Evolutionary conservation across 441 rosid species (phyloP), one percentile per base, ranked within the genome.

Genomic region (Adansonia gregorii): DNA sequence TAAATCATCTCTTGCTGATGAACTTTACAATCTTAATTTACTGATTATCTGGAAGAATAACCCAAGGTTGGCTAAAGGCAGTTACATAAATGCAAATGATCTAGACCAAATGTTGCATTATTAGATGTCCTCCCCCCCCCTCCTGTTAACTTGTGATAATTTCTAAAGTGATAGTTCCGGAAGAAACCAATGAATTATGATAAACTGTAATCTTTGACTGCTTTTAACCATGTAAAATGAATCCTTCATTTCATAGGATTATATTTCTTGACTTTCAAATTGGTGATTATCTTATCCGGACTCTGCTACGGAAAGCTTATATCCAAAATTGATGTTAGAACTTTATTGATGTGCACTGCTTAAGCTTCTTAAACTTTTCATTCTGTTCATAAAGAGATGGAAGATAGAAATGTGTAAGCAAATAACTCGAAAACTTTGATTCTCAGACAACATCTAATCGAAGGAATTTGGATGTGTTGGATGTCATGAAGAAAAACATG

Each of bases 301-400:
- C 19, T 56, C 58, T 24, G 14, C 67, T 49, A 24, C 46, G 65
- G 14, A 54, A 9, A 41, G 59, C 6, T 54, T 3, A 31, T 65
- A 8, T 65, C 41, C n/a, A 52, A 43, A 31, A 52, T 65, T 31
- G 46, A 55, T 19, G 19, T 78, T 73, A 52, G 51, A 27, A 39
- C 67, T 63, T 63, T 6, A 63, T 63, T 31, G 10, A 63, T 31
- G 45, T 63, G 7, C 43, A 61, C 43, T 61, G 17, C 67, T 27
- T 61, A 11, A 61, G 17, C 43, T 39, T 63, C 67, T 27, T 27
- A 6, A 1, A 5, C 67, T 27, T 14, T 54, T 12, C 56, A 14
- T 70, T 20, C 73, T 20, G 8, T n/a, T 19, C 73, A 22, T 49
- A 31, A 22, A 45, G 41, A 43, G 58, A 22, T 11, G 45, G 46